These are phyloP conservation scores for Plantago major DNA, from an alignment of 257 asterid species.

Conservation along the genomic window DNA sequence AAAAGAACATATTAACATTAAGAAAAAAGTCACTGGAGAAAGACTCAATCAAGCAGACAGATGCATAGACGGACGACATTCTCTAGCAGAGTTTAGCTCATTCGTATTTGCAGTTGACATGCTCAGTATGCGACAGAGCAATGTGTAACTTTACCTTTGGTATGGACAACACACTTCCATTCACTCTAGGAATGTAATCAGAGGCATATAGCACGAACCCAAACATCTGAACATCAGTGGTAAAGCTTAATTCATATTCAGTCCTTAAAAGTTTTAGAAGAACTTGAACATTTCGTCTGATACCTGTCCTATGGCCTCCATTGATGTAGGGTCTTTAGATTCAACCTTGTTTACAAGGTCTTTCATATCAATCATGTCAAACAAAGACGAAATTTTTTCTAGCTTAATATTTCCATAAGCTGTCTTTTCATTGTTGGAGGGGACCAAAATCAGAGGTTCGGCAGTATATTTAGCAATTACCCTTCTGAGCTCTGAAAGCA, in stretches of 20 bases:
- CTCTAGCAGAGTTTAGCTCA: too few species aligned
- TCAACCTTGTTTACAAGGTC: slow-evolving; percentile 36
- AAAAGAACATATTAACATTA: not conserved
- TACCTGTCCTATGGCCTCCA: slow-evolving; percentile 95
- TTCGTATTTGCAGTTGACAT: too few species aligned
- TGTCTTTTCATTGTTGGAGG: slow-evolving; percentile 51
- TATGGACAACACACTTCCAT: slow-evolving; percentile 48
- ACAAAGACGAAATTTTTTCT: slow-evolving; percentile 43
- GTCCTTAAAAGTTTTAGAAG: slow-evolving; percentile 18
- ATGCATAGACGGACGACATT: too few species aligned
- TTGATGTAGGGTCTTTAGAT: slow-evolving; percentile 63
- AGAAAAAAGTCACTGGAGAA: not conserved
- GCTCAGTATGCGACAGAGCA: too few species aligned
- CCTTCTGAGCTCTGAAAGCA: slow-evolving; percentile 71
- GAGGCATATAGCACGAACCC: slow-evolving; percentile 77
- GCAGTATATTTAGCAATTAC: slow-evolving; percentile 63
- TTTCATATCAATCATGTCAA: slow-evolving; percentile 37
- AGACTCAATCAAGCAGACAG: not conserved
- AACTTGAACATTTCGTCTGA: slow-evolving; percentile 6
- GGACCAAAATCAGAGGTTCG: slow-evolving; percentile 48
- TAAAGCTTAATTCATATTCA: slow-evolving; percentile 20
- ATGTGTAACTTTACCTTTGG: slow-evolving; percentile 46
- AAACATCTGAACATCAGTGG: slow-evolving; percentile 61
- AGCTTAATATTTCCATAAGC: slow-evolving; percentile 72
- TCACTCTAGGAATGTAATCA: slow-evolving; percentile 50